A percentile compares a stretch with the other conserved stretches of the same genome.
phyloP scores from a whole-genome alignment of 345 rosid species.

The Syzygium grande region DNA sequence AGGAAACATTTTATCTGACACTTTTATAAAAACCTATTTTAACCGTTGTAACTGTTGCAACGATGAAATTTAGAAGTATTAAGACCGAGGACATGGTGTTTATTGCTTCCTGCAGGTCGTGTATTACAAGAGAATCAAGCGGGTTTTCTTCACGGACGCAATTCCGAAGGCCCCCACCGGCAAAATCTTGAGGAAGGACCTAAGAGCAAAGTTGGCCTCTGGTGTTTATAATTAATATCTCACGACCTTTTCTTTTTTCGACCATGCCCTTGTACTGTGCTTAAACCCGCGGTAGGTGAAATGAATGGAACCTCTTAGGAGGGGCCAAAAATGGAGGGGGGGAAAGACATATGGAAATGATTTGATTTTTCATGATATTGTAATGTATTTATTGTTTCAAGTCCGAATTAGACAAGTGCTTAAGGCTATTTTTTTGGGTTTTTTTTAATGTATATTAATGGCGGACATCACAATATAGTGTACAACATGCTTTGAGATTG shows the following conservation, averaged over 20 bases:
- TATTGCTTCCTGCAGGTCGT: constrained; percentile 40
- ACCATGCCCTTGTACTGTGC: neutral
- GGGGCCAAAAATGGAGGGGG: neutral
- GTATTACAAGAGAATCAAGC: constrained; percentile 64
- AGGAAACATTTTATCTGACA: neutral
- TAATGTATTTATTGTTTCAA: neutral
- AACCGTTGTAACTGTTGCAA: neutral
- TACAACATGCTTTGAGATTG: neutral
- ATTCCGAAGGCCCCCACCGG: constrained; percentile 88
- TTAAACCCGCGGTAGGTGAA: neutral
- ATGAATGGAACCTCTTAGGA: neutral
- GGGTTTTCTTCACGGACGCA: constrained; percentile 55
- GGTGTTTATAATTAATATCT: constrained; percentile 1
- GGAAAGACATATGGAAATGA: neutral
- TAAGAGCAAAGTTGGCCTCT: constrained; percentile 44
- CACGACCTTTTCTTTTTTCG: neutral
- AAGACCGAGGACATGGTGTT: neutral
- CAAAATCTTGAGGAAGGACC: constrained; percentile 75
- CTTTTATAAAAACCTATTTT: no score
- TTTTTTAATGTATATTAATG: neutral
- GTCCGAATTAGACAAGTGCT: neutral
- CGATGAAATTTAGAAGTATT: neutral
- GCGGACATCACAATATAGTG: neutral
- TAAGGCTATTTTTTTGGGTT: neutral
- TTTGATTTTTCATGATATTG: neutral